Evolutionary conservation across 257 asterid species (phyloP), one percentile per base, ranked within the genome.

Genomic region (Mentha longifolia): DNA sequence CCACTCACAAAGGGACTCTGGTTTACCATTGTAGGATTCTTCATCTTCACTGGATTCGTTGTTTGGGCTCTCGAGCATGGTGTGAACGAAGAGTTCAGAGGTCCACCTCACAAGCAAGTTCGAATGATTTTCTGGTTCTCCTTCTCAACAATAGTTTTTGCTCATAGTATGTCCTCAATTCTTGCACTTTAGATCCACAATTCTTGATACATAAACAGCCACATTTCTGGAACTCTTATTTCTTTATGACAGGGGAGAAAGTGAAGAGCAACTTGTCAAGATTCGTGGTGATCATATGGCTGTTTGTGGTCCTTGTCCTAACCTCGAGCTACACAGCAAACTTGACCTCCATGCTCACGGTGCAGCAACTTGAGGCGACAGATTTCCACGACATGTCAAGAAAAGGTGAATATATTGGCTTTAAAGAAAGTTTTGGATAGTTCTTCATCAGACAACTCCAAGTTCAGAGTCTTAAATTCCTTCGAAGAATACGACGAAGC

Each of bases 31-130:
- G 87, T 82, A 67, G 84, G 75, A 9, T 83, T 76, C 49, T 77
- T 83, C 16, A 6, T 86, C 66, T 79, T 77, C 78, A 83, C 62
- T 25, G 91, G 88, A 12, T 60, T 79, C 6, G 86, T 86, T 0
- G 80, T 86, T 15, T 86, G 91, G 91, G 83, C 75, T 58, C 83
- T 86, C 8, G 91, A 86, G 77, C 87, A 86, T 74, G 77, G 81
- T 1, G 60, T 73, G 10, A 83, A 86, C 9, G 66, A 77, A 70
- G 91, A 79, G 47, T 83, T 85, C 68, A 76, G 76, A 49, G 88
- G 91, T 8, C 78, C 81, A 3, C 86, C 77, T 5, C n/a, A 17
- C 64, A 37, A 81, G 76, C 91, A 86, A 71, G 55, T 83, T 19
- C 87, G 91, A 50, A 81, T 75, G 79, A 78, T 83, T 2, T 78